Evolutionary conservation across 2,329 filamentous ascomycete genomes (phyloP).

Genomic region (Colletotrichum sp.): DNA sequence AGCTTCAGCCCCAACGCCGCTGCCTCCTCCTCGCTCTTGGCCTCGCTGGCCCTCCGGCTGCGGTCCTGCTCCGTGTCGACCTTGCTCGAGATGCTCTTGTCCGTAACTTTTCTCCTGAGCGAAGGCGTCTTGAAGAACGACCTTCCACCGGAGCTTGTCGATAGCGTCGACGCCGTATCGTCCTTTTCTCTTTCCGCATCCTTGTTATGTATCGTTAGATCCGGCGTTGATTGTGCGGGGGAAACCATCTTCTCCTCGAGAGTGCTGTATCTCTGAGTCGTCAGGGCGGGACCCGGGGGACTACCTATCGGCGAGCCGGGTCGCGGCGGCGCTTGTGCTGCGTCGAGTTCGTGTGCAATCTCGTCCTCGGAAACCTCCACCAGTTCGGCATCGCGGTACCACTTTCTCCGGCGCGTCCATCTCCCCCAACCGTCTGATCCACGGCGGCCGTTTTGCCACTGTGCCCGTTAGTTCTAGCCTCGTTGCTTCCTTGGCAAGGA

Average conservation of each 20-base stretch:
- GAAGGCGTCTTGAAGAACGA: slow-evolving; percentile 48
- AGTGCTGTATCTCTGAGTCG: slow-evolving; percentile 37
- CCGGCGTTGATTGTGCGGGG: slow-evolving; percentile 28
- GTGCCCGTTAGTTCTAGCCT: not conserved
- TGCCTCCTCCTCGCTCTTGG: slow-evolving; percentile 47
- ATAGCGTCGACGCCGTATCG: slow-evolving; percentile 51
- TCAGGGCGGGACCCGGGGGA: slow-evolving; percentile 10
- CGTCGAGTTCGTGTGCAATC: slow-evolving; percentile 19
- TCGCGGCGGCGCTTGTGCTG: not conserved
- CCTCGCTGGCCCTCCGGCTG: slow-evolving; percentile 43
- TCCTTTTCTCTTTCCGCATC: slow-evolving; percentile 31
- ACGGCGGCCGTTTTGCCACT: slow-evolving; percentile 90
- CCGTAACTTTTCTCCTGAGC: slow-evolving; percentile 43
- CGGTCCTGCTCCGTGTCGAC: slow-evolving; percentile 37
- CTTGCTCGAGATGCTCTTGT: slow-evolving; percentile 27
- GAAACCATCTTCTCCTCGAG: slow-evolving; percentile 41
- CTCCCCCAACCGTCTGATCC: slow-evolving; percentile 91
- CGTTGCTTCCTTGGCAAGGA: no score
- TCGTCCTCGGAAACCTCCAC: slow-evolving; percentile 68
- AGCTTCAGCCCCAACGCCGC: slow-evolving; percentile 48
- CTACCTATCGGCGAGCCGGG: slow-evolving; percentile 5
- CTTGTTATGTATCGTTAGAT: slow-evolving; percentile 6
- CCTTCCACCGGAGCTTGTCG: slow-evolving; percentile 47
- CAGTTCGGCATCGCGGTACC: slow-evolving; percentile 95
- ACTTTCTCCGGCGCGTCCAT: slow-evolving; percentile 92